Evolutionary conservation across 371 early-diverging fungal species (phyloP).

Genomic region (Mucor mucedo): DNA sequence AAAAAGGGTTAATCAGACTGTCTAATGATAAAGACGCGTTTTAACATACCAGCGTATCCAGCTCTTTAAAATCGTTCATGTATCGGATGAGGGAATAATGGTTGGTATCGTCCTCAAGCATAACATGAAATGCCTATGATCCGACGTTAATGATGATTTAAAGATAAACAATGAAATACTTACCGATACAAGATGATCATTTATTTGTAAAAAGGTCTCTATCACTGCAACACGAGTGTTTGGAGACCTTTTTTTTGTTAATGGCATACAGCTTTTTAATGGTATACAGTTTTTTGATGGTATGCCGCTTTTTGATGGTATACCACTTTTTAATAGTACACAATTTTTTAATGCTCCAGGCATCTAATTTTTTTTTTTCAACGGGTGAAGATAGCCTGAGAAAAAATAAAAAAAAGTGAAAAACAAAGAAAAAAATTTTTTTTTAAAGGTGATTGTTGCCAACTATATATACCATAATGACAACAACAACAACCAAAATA

Average conservation of each 20-base stretch:
- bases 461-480: constrained; percentile 3
- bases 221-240: constrained; percentile 28
- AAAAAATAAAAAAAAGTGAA: constrained; percentile 9
- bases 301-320: neutral
- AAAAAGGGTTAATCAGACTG: neutral
- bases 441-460: neutral
- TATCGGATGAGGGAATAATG: constrained; percentile 58
- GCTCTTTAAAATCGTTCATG: constrained; percentile 61
- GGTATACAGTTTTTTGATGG: neutral
- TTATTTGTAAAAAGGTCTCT: constrained; percentile 20
- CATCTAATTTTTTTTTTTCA: neutral
- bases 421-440: constrained; percentile 15
- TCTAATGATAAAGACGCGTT: neutral
- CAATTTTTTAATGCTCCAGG: too few relatives aligned
- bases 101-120: constrained; percentile 51
- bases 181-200: constrained; percentile 23
- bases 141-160: neutral
- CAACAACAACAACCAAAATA: constrained; percentile 12
- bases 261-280: neutral
- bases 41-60: constrained; percentile 60
- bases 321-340: too few relatives aligned
- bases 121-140: constrained; percentile 58
- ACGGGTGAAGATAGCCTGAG: neutral
- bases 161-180: neutral
- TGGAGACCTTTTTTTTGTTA: neutral